phyloP scores from a whole-genome alignment of 129 eudicot species.

The Pseudognaphalium luteoalbum region DNA sequence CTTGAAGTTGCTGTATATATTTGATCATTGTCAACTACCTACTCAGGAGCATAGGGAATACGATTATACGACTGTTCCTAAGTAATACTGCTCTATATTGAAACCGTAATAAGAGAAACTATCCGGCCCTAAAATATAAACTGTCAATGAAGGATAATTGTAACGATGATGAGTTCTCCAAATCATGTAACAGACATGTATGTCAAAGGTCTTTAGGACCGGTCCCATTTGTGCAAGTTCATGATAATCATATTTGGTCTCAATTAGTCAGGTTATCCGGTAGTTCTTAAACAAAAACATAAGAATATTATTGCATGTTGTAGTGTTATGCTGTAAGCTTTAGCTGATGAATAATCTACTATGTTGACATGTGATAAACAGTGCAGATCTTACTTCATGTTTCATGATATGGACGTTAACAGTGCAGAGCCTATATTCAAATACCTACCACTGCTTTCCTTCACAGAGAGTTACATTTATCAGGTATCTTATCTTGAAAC shows the following conservation, averaged over 20 bases:
- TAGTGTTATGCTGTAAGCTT: constrained; percentile 9
- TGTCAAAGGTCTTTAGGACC: too few relatives aligned
- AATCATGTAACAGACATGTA: too few relatives aligned
- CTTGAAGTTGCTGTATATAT: too few relatives aligned
- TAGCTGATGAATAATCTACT: constrained; percentile 1
- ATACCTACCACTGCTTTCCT: constrained; percentile 81
- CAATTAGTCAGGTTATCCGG: not conserved
- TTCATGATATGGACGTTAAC: constrained; percentile 79
- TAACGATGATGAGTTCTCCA: too few relatives aligned
- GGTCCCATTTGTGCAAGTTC: not conserved
- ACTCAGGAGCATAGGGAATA: too few relatives aligned
- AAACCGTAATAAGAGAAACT: too few relatives aligned
- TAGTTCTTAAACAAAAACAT: not conserved
- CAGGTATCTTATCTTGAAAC: constrained; percentile 51
- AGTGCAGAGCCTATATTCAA: constrained; percentile 65
- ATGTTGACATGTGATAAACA: constrained; percentile 33
- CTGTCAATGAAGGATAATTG: too few relatives aligned
- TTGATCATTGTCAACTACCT: too few relatives aligned
- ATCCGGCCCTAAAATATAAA: too few relatives aligned
- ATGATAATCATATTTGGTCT: not conserved
- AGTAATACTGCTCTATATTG: too few relatives aligned
- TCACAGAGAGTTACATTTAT: constrained; percentile 89
- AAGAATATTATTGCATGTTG: not conserved
- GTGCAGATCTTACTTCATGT: constrained; percentile 99
- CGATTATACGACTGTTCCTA: too few relatives aligned